Evolutionary conservation across 1,284 basidiomycete species (phyloP), one percentile per base, ranked within the genome.

Genomic region (Spongispora temasekensis): DNA sequence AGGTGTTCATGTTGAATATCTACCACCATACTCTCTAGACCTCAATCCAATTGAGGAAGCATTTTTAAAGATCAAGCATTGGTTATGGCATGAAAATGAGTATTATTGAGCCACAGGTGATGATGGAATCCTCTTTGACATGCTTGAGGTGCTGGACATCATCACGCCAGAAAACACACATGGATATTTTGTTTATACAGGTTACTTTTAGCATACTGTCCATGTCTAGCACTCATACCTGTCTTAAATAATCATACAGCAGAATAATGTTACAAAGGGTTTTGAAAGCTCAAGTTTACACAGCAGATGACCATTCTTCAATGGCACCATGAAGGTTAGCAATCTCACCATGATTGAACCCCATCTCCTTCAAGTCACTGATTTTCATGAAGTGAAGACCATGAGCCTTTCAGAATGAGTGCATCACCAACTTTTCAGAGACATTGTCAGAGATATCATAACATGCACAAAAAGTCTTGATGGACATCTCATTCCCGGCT

Each of bases 151-250:
- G 23, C 1, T 30, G 9, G 53, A 55, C 2, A 55, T 55, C 19
- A 42, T 55, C 32, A 55, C 27, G 9, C 15, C 37, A 3, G 37
- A 55, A 1, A 37, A 55, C 25, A 37, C 53, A 42, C 5, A 30
- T 28, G 53, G 37, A n/a, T 55, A 55, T n/a, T 55, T 42, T 17
- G 1, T 55, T 10, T 28, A 55, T 42, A 15, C 27, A 13, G 53
- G 53, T 76, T n/a, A 74, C 77, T 46, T 76, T 76, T 28, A 75
- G 78, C 37, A 42, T 34, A n/a, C n/a, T n/a, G n/a, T n/a, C n/a
- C n/a, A n/a, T n/a, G n/a, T n/a, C n/a, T n/a, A n/a, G n/a, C n/a
- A n/a, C n/a, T n/a, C n/a, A n/a, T n/a, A n/a, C n/a, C n/a, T n/a
- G n/a, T n/a, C n/a, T n/a, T n/a, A n/a, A 34, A 15, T 15, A 34